Evolutionary conservation across 2,329 filamentous ascomycete genomes (phyloP).

Genomic region (Lasiodiplodia sp.): DNA sequence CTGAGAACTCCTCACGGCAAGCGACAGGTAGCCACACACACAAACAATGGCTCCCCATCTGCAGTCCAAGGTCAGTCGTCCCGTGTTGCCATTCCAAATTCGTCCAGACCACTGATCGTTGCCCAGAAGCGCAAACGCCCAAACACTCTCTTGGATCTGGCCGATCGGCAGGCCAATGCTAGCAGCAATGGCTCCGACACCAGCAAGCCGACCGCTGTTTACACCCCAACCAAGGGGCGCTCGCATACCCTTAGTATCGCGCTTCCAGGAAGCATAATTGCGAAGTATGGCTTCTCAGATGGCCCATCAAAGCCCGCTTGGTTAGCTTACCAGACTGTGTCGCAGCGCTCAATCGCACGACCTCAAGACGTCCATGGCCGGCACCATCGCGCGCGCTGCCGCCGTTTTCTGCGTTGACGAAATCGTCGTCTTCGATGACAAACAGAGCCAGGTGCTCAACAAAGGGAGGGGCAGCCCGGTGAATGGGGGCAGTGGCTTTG

Average conservation of each 20-base stretch:
- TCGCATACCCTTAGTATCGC: conserved; percentile 80
- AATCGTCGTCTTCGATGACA: conserved; percentile 81
- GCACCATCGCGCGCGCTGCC: conserved; percentile 79
- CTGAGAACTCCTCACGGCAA: conserved; percentile 19
- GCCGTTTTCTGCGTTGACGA: conserved; percentile 87
- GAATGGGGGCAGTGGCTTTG: conserved; percentile 33
- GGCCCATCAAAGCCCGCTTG: not conserved
- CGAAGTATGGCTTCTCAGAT: conserved; percentile 64
- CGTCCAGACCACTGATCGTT: not conserved
- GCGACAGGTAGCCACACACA: not conserved
- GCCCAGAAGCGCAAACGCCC: conserved; percentile 38
- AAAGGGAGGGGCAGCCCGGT: conserved; percentile 25
- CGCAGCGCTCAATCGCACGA: conserved; percentile 71
- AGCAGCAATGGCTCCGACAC: conserved; percentile 52
- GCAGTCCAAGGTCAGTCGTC: conserved; percentile 13
- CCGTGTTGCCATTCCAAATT: not conserved
- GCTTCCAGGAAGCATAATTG: conserved; percentile 77
- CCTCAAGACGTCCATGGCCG: conserved; percentile 75
- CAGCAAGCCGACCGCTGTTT: conserved; percentile 73
- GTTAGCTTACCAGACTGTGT: conserved; percentile 53
- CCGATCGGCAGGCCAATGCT: conserved; percentile 1
- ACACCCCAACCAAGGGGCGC: conserved; percentile 69
- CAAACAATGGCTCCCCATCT: conserved; percentile 24
- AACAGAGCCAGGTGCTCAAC: conserved; percentile 44
- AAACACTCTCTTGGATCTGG: conserved; percentile 35